Percentiles rank a stretch among this genome's conserved stretches.
Evolutionary conservation across 2,329 filamentous ascomycete genomes (phyloP).

Genomic region (Aspergillus neoniger): DNA sequence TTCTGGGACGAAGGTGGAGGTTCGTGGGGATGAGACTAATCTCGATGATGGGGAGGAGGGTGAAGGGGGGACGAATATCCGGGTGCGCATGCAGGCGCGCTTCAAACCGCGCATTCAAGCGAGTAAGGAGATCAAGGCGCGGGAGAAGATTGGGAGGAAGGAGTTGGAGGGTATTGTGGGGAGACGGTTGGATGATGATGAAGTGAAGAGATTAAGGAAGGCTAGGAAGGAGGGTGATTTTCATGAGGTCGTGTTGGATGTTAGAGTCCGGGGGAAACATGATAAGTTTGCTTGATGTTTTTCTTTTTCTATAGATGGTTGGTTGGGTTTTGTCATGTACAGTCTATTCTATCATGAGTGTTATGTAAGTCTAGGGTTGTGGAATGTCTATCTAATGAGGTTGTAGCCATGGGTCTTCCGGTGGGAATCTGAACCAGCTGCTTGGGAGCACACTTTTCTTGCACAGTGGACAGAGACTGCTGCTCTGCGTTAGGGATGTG

Average conservation of each 20-base stretch:
- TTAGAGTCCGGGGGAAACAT: slow-evolving; percentile 23
- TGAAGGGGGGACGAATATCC: slow-evolving; percentile 62
- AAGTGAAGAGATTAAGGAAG: slow-evolving; percentile 79
- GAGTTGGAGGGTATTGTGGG: slow-evolving; percentile 83
- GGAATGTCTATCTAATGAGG: too few species aligned
- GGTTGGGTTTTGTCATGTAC: neutral
- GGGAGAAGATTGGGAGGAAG: slow-evolving; percentile 80
- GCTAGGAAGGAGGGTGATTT: slow-evolving; percentile 72
- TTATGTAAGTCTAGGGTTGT: too few species aligned
- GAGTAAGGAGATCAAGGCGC: slow-evolving; percentile 78
- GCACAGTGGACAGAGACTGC: slow-evolving; percentile 87
- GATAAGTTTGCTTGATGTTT: slow-evolving; percentile 24
- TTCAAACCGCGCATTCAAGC: slow-evolving; percentile 85
- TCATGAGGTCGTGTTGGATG: slow-evolving; percentile 22
- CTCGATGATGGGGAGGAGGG: slow-evolving; percentile 47
- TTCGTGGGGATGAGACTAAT: slow-evolving; percentile 75
- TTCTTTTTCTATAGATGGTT: neutral
- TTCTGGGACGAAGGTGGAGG: slow-evolving; percentile 58
- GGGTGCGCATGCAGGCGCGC: slow-evolving; percentile 89
- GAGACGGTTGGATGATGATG: slow-evolving; percentile 74
- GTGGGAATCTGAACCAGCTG: too few species aligned
- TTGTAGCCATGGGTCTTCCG: neutral
- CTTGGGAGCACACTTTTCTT: slow-evolving; percentile 78
- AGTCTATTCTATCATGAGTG: slow-evolving; percentile 2
- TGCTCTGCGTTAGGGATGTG: slow-evolving; percentile 73